Evolutionary conservation across 208 protist genomes (phyloP).

Genomic region (Leishmania amazonensis): DNA sequence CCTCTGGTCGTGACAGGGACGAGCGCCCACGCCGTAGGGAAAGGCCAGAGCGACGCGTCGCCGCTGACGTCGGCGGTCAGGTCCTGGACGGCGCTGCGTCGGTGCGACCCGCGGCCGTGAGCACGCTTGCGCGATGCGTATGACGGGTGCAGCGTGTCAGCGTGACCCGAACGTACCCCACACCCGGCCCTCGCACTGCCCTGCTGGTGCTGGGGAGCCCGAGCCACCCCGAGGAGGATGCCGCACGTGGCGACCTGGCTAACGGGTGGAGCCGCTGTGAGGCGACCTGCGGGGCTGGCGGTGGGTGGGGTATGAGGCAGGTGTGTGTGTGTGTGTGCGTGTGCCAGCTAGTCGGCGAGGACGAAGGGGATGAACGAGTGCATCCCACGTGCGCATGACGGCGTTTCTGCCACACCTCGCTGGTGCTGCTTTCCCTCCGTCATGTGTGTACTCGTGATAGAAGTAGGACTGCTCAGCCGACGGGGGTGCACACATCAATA

Average conservation of each 20-base stretch:
- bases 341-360: not conserved
- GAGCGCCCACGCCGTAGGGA: not conserved
- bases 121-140: not conserved
- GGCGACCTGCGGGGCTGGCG: not conserved
- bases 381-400: not conserved
- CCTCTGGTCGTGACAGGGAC: not conserved
- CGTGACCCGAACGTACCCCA: not conserved
- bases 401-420: not conserved
- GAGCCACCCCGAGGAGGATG: too few species aligned
- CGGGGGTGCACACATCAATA: not conserved
- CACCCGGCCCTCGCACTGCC: not conserved
- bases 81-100: not conserved
- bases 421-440: not conserved
- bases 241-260: too few species aligned
- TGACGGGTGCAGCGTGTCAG: not conserved
- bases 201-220: not conserved
- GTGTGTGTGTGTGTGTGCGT: not conserved
- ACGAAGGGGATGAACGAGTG: not conserved
- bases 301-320: not conserved
- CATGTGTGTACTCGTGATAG: not conserved
- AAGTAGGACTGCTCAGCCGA: not conserved
- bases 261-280: too few species aligned
- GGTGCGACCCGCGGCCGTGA: not conserved
- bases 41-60: not conserved
- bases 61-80: not conserved